Base-by-base conservation (phyloP, 345 rosid species). In the Populus simonii region DNA sequence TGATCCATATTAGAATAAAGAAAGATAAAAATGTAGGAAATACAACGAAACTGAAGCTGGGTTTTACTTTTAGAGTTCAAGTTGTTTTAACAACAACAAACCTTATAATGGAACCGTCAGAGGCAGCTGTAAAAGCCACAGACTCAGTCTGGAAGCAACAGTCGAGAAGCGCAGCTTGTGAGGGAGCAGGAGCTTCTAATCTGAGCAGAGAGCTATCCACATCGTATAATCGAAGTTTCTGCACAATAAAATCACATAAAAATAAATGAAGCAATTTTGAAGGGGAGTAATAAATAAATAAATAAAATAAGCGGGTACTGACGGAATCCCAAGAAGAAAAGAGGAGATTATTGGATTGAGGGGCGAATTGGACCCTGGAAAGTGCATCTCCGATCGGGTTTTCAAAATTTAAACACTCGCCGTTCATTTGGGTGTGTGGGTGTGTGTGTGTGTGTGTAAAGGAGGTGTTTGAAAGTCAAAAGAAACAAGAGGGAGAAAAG, bases 321-420 rank as follows among this genome's bases (percentile, higher is more conserved):
- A 96, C 97, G 9, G 92, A 86, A 71, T 96, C 99, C 99, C 99
- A 96, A 29, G 98, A 92, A 62, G 98, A 82, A 74, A 96, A 63
- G 33, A 96, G 93, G 78, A 96, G 92, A 74, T 90, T 90, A 78
- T 92, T 89, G 53, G 97, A 89, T 2, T 76, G 80, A 0, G 99
- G 88, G 13, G 98, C 90, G 86, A 96, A 96, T 35, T 86, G 87
- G 83, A 92, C 73, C 80, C 87, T 85, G 11, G 99, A 92, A 82
- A 96, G 73, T 18, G 97, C 85, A 76, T 93, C 98, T 55, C 66
- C 74, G 20, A 89, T 87, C 8, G 91, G 92, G 61, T 78, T 89
- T 66, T 81, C 87, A 59, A 94, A 85, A 47, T 81, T 72, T 29
- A 91, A 66, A 80, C 55, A 62, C 4, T 16, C 20, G 31, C 81